phyloP scores from a whole-genome alignment of 495 filamentous ascomycete species.

The Cercophora scortea region DNA sequence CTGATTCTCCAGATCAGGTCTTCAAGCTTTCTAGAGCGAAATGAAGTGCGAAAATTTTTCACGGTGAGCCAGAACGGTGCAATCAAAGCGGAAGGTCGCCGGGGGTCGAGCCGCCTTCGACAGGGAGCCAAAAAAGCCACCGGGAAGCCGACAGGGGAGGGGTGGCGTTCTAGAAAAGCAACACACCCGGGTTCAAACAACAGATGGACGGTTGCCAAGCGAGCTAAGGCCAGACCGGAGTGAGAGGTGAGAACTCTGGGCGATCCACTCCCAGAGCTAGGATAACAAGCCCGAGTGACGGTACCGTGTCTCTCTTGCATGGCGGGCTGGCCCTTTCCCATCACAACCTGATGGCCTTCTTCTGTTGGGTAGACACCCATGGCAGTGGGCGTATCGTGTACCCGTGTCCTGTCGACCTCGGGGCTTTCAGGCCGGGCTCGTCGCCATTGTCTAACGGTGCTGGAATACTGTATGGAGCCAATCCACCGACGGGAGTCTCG shows the following conservation, averaged over 20 bases:
- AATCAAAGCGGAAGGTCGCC: slow-evolving; percentile 20
- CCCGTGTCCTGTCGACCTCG: not conserved
- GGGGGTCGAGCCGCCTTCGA: slow-evolving; percentile 13
- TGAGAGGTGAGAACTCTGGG: slow-evolving; percentile 25
- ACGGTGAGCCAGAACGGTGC: slow-evolving; percentile 24
- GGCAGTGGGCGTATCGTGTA: slow-evolving; percentile 19
- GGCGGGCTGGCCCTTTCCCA: slow-evolving; percentile 10
- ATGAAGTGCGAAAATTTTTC: slow-evolving; percentile 28
- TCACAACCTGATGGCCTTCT: slow-evolving; percentile 5
- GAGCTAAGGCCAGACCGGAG: slow-evolving; percentile 12
- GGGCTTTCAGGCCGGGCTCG: not conserved
- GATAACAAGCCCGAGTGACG: slow-evolving; percentile 13
- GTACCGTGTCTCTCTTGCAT: slow-evolving; percentile 10
- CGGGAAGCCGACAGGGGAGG: slow-evolving; percentile 13
- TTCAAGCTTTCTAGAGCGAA: slow-evolving; percentile 8
- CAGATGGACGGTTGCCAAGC: slow-evolving; percentile 4
- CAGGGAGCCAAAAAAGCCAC: slow-evolving; percentile 13
- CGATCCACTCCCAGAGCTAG: slow-evolving; percentile 18
- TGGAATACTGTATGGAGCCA: slow-evolving; percentile 10
- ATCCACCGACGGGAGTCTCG: not conserved
- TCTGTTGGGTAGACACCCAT: slow-evolving; percentile 20
- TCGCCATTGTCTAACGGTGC: not conserved
- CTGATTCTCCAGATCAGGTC: not conserved
- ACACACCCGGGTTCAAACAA: not conserved
- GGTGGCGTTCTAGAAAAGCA: slow-evolving; percentile 26